Conservation (phyloP, 2,329 filamentous ascomycete genomes). For the Verticillium nubilum region DNA sequence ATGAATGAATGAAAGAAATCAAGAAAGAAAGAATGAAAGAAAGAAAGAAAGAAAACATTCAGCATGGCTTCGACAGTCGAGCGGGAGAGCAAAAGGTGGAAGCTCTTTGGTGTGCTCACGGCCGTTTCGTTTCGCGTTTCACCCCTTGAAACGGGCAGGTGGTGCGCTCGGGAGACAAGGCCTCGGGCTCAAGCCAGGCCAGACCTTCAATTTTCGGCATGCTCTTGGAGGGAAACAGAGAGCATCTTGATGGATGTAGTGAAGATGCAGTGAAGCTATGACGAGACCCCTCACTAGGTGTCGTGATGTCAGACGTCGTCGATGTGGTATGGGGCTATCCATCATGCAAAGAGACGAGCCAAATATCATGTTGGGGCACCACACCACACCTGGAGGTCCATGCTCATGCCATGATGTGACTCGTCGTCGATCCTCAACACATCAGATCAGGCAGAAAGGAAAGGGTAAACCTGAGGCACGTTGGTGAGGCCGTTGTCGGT, state of each 20-base stretch:
- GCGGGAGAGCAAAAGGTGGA: background rate
- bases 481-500: background rate
- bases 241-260: background rate
- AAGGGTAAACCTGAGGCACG: background rate
- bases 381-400: no score
- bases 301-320: background rate
- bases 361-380: no score
- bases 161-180: background rate
- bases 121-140: background rate
- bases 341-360: background rate
- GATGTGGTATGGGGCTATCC: background rate
- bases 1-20: background rate
- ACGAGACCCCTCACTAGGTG: background rate
- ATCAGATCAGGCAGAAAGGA: background rate
- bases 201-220: background rate
- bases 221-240: background rate
- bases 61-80: background rate
- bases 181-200: background rate
- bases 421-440: no score
- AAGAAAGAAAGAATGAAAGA: background rate
- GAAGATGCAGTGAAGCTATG: background rate
- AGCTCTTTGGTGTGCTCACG: background rate
- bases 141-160: background rate
- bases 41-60: background rate
- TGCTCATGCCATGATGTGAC: no score